These are phyloP conservation scores for Penicillium argentinense DNA, from an alignment of 495 filamentous ascomycete genomes.

Conservation along the genomic window DNA sequence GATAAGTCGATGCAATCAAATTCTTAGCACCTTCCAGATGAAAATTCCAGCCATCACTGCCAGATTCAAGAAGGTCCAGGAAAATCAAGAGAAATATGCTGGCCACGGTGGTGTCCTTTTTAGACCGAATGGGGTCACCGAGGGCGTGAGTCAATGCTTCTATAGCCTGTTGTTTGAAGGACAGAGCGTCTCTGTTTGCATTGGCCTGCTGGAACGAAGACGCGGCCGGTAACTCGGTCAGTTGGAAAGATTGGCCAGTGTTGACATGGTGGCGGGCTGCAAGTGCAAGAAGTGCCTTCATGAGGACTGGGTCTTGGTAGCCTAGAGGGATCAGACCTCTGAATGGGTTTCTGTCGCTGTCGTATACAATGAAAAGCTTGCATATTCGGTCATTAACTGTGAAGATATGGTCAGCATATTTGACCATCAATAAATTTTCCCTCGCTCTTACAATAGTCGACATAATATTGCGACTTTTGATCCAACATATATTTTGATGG, in stretches of 20 bases:
- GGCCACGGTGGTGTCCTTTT: conserved; percentile 41
- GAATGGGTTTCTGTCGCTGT: conserved; percentile 55
- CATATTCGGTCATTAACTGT: conserved; percentile 53
- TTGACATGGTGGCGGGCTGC: conserved; percentile 56
- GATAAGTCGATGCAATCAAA: conserved; percentile 33
- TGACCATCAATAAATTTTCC: no score
- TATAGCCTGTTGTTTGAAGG: conserved; percentile 52
- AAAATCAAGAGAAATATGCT: conserved; percentile 58
- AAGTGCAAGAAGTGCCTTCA: conserved; percentile 52
- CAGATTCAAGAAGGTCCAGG: conserved; percentile 57
- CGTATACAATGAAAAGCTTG: conserved; percentile 55
- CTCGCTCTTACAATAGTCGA: conserved; percentile 47
- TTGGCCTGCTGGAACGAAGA: conserved; percentile 11
- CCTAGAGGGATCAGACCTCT: conserved; percentile 51
- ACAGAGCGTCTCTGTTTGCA: conserved; percentile 45
- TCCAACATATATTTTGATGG: conserved; percentile 37
- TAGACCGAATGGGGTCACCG: conserved; percentile 16
- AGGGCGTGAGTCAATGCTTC: conserved; percentile 38
- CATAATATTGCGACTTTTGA: conserved; percentile 39
- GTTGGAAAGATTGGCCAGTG: conserved; percentile 26
- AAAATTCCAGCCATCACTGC: conserved; percentile 52
- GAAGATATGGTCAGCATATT: conserved; percentile 2
- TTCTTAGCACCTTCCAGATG: conserved; percentile 52
- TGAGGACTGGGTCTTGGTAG: conserved; percentile 44
- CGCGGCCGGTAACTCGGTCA: conserved; percentile 9